Conservation (phyloP, 1,284 basidiomycete species). For the Meripilus lineatus region DNA sequence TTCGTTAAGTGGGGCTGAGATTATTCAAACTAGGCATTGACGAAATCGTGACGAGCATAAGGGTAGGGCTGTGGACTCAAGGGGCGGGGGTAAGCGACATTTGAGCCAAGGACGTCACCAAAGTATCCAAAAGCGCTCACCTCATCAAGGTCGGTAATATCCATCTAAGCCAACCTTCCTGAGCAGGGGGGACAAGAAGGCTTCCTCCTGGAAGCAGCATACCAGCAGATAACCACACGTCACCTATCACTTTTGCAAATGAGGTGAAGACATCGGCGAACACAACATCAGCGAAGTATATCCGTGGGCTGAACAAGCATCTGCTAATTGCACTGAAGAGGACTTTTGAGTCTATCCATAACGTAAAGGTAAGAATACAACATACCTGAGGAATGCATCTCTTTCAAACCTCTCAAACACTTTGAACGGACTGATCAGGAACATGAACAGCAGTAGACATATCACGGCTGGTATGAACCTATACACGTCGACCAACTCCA, state of each 20-base stretch:
- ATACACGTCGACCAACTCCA: conserved; percentile 62
- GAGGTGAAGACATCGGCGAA: conserved; percentile 96
- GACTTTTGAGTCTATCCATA: not conserved
- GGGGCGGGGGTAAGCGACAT: not conserved
- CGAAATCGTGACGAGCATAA: conserved; percentile 87
- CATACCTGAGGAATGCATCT: conserved; percentile 72
- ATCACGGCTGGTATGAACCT: conserved; percentile 73
- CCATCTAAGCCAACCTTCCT: conserved; percentile 64
- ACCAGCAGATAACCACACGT: conserved; percentile 84
- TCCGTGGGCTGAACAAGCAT: conserved; percentile 68
- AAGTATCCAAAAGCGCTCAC: conserved; percentile 37
- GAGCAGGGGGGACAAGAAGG: conserved; percentile 57
- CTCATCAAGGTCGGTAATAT: conserved; percentile 83
- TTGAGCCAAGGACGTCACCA: conserved; percentile 8
- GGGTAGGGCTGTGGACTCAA: conserved; percentile 63
- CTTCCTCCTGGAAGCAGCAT: conserved; percentile 79
- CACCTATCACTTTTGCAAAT: conserved; percentile 94
- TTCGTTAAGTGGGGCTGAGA: conserved; percentile 56
- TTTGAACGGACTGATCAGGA: conserved; percentile 64
- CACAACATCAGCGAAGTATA: conserved; percentile 90
- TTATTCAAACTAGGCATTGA: conserved; percentile 93
- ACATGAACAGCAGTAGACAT: conserved; percentile 50
- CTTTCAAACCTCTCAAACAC: conserved; percentile 65
- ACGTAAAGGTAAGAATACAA: too few relatives aligned
- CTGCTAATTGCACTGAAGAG: conserved; percentile 56